A percentile compares a stretch with the other conserved stretches of the same genome.
phyloP scores from a whole-genome alignment of 495 filamentous ascomycete species.

The Annulohypoxylon nitens region DNA sequence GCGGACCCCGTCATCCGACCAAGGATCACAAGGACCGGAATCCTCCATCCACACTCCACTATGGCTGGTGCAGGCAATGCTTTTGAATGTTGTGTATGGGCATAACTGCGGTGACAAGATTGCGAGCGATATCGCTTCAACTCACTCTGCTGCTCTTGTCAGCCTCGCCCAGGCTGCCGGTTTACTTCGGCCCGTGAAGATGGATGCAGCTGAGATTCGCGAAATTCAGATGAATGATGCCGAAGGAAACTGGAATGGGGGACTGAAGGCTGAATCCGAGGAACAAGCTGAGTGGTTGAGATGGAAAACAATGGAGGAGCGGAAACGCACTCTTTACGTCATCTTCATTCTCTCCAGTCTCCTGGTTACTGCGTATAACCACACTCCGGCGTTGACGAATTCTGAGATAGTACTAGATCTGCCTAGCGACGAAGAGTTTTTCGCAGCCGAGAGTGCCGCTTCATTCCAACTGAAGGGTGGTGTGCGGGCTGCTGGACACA shows the following conservation, averaged over 20 bases:
- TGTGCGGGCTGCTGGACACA: conserved; percentile 71
- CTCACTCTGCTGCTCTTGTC: conserved; percentile 90
- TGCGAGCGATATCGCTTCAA: conserved; percentile 90
- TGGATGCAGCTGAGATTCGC: conserved; percentile 55
- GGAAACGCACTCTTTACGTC: conserved; percentile 92
- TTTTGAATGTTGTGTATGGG: conserved; percentile 95
- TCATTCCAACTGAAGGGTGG: conserved; percentile 85
- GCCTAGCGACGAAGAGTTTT: conserved; percentile 94
- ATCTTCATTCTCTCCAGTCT: conserved; percentile 93
- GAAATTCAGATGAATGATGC: conserved; percentile 60
- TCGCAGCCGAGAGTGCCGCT: conserved; percentile 83
- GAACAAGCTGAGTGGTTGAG: conserved; percentile 86
- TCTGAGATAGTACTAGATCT: conserved; percentile 93
- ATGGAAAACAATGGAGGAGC: conserved; percentile 91
- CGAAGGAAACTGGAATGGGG: conserved; percentile 63
- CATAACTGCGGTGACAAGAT: conserved; percentile 94
- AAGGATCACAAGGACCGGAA: conserved; percentile 67
- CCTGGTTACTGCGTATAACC: conserved; percentile 91
- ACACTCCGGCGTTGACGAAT: conserved; percentile 89
- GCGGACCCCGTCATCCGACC: conserved; percentile 64
- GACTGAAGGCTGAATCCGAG: conserved; percentile 66
- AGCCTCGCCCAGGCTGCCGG: conserved; percentile 90
- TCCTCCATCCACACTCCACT: conserved; percentile 84
- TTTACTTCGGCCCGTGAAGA: conserved; percentile 69
- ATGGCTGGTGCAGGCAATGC: conserved; percentile 99